Evolutionary conservation across 2,329 filamentous ascomycete species (phyloP), one percentile per base, ranked within the genome.

Genomic region (Aspergillus pseudoviridinutans): DNA sequence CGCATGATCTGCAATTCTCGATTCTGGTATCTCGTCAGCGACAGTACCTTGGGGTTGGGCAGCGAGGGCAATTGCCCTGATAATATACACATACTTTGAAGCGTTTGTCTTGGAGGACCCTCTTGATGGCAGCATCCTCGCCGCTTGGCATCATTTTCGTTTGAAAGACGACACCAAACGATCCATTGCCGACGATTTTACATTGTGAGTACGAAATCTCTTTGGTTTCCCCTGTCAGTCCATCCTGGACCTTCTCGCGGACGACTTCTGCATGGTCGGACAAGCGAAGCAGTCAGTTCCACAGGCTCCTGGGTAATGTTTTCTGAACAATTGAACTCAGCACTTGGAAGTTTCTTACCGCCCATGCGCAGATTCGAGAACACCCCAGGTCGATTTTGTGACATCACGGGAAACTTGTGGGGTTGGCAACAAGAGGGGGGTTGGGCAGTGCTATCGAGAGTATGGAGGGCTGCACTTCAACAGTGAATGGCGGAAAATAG

Each of bases 1-100:
- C 94, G 90, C 94, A 99, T 99, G 75, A 99, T 99, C 77, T 99
- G 94, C 67, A 99, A 84, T 76, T 99, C 94, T 78, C 94, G 92
- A 75, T 99, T 99, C 94, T 99, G 74, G 49, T 44, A 53, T 17
- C 32, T 24, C 32, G 60, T 79, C 59, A 80, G 74, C 60, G 61
- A 61, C 38, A 53, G 24, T 24, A 22, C 44, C 20, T 20, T 25
- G 20, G 35, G 7, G n/a, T 28, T 29, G 38, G 22, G 12, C n/a
- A 20, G 22, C 22, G 24, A 32, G 32, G 12, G 32, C 32, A 14
- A 28, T n/a, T 20, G 35, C 25, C 25, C 20, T 49, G 35, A 20
- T 20, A 47, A 25, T 44, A 28, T 46, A 24, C 35, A 61, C 69
- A 75, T 70, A 96, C 94, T 90, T 99, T 99, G 87, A 99, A 99